Evolutionary conservation across 2,329 filamentous ascomycete species (phyloP).

Genomic region (Paradendryphiella salina): DNA sequence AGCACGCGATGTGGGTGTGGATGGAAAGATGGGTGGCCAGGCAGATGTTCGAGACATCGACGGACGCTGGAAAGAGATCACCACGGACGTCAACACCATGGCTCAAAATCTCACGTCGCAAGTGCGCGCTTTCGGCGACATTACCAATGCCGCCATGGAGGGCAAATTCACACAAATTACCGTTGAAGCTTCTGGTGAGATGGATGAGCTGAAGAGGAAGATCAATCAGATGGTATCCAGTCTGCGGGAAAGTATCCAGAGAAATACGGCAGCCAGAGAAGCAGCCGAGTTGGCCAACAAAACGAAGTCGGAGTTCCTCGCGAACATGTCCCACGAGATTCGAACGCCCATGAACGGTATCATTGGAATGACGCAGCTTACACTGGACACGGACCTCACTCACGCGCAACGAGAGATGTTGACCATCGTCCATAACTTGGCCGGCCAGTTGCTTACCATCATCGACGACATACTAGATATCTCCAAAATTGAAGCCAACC

Average conservation of each 20-base stretch:
- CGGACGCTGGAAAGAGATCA: constrained; percentile 97
- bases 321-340: constrained; percentile 99
- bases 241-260: constrained; percentile 90
- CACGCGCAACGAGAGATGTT: constrained; percentile 97
- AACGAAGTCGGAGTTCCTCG: constrained; percentile 97
- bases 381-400: constrained; percentile 88
- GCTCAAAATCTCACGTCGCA: constrained; percentile 82
- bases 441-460: constrained; percentile 93
- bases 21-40: constrained; percentile 98
- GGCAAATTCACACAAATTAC: constrained; percentile 97
- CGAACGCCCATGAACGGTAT: constrained; percentile 97
- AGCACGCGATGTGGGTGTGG: constrained; percentile 93
- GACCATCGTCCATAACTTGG: constrained; percentile 95
- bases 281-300: constrained; percentile 96
- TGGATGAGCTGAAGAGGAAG: constrained; percentile 98
- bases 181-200: constrained; percentile 95
- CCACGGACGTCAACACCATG: constrained; percentile 95
- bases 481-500: constrained; percentile 83
- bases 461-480: constrained; percentile 80
- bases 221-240: constrained; percentile 99
- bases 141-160: constrained; percentile 95
- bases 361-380: constrained; percentile 96
- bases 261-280: constrained; percentile 93
- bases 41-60: constrained; percentile 91
- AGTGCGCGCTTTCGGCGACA: constrained; percentile 96